A percentile compares a stretch with the other conserved stretches of the same genome.
Evolutionary conservation across 768 basidiomycete genomes (phyloP).

Genomic region (Rhizopogon salebrosus): DNA sequence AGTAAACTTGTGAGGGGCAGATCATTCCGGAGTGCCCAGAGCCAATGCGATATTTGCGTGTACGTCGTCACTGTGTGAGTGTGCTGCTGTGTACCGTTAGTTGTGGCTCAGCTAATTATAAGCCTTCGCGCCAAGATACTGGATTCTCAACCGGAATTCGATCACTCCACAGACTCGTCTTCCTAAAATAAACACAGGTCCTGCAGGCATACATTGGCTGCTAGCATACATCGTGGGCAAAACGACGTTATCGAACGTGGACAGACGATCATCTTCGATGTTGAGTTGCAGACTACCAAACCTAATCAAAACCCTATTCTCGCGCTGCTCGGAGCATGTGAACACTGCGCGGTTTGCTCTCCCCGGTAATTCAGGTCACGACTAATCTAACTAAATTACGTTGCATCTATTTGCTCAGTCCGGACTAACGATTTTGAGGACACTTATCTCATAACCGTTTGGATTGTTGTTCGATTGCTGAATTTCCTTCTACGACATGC

Average conservation of each 20-base stretch:
- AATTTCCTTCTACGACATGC: not conserved
- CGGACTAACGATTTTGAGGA: not conserved
- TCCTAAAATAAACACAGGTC: not conserved
- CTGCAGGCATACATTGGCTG: no score
- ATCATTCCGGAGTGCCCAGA: no score
- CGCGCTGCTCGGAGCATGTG: not conserved
- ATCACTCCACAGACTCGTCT: not conserved
- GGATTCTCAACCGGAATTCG: not conserved
- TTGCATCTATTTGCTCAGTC: not conserved
- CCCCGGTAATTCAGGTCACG: no score
- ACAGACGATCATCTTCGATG: no score
- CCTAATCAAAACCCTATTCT: not conserved
- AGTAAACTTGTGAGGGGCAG: not conserved
- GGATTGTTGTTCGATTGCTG: not conserved
- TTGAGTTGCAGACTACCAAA: not conserved
- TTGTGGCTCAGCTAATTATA: not conserved
- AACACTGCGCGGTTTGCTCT: not conserved
- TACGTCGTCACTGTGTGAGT: not conserved
- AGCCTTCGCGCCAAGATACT: not conserved
- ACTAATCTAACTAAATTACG: not conserved
- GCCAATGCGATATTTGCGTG: not conserved
- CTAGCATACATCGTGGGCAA: not conserved
- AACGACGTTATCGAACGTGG: not conserved
- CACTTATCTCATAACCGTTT: not conserved
- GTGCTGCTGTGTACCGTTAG: not conserved